Evolutionary conservation across 2,329 filamentous ascomycete genomes (phyloP), one percentile per base, ranked within the genome.

Genomic region (Sporothrix mexicana): DNA sequence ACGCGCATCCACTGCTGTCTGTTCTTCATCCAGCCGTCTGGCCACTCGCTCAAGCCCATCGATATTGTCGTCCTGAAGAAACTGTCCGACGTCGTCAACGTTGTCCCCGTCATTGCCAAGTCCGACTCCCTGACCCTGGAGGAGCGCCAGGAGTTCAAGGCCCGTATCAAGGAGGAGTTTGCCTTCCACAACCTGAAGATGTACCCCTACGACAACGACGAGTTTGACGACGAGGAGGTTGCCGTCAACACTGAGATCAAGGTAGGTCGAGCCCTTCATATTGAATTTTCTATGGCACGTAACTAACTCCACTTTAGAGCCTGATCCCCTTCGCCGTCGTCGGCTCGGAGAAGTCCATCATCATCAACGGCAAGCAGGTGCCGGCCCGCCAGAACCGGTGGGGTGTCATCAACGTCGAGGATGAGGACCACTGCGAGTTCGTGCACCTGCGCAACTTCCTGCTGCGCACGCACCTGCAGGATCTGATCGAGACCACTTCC

Each of bases 41-140:
- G 96, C 74, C 96, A 99, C 88, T 96, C 95, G 55, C 90, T 99
- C 78, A 99, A 99, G 90, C 96, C 96, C 74, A 98, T 99, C 81
- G 96, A 99, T 83, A 99, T 99, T 82, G 96, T 99, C 77, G 96
- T 99, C 74, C 87, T 99, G 83, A 99, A 99, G 92, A 99, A 99
- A 89, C 90, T 99, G 77, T 97, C 95, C 74, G 96, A 99, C 84
- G 97, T 98, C 69, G 96, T 99, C 86, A 99, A 99, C 78, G 96
- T 99, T 69, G 96, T 99, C 59, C 96, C 96, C 73, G 95, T 99
- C 80, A 98, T 99, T 82, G 96, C 96, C 83, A 99, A 99, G 89
- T 93, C 96, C 73, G 96, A 99, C 83, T 96, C 94, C 70, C 87
- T 99, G 80, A 99, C 96, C 15, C 88, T 98, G 47, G 95, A 99